Evolutionary conservation across 2,329 filamentous ascomycete genomes (phyloP).

Genomic region (Colletotrichum coccodes): DNA sequence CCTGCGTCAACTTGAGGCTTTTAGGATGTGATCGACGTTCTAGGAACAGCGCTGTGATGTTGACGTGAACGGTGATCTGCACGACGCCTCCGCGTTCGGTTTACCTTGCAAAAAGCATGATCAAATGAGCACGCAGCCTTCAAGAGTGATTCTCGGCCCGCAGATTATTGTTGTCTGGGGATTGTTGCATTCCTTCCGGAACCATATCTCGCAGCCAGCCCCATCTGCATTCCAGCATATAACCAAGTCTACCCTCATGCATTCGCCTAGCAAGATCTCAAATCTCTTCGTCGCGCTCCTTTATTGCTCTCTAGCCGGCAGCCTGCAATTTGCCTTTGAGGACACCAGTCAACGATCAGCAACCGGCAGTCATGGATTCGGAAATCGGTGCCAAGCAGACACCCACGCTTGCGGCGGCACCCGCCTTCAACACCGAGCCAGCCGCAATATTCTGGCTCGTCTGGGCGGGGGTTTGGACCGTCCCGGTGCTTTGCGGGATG

Average conservation of each 20-base stretch:
- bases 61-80: conserved; percentile 10
- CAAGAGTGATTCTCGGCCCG: not conserved
- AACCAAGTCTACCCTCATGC: conserved; percentile 3
- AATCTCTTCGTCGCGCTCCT: not conserved
- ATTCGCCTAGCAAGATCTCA: not conserved
- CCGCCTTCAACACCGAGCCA: conserved; percentile 40
- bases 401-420: not conserved
- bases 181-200: conserved; percentile 5
- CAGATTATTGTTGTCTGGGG: not conserved
- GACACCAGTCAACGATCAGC: not conserved
- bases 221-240: conserved; percentile 28
- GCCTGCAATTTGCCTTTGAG: not conserved
- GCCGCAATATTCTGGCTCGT: conserved; percentile 53
- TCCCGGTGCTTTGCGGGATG: conserved; percentile 51
- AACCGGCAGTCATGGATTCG: conserved; percentile 5
- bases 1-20: not conserved
- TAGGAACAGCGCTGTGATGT: conserved; percentile 9
- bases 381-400: not conserved
- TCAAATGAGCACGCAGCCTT: not conserved
- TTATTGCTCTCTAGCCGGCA: not conserved
- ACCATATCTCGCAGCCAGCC: not conserved
- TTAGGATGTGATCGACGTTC: conserved; percentile 19
- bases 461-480: conserved; percentile 50
- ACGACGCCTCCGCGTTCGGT: conserved; percentile 13
- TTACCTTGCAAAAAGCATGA: conserved; percentile 5